A percentile compares a stretch with the other conserved stretches of the same genome.
These are phyloP conservation scores for Epithele typhae DNA, from an alignment of 768 basidiomycete species.

Conservation along the genomic window DNA sequence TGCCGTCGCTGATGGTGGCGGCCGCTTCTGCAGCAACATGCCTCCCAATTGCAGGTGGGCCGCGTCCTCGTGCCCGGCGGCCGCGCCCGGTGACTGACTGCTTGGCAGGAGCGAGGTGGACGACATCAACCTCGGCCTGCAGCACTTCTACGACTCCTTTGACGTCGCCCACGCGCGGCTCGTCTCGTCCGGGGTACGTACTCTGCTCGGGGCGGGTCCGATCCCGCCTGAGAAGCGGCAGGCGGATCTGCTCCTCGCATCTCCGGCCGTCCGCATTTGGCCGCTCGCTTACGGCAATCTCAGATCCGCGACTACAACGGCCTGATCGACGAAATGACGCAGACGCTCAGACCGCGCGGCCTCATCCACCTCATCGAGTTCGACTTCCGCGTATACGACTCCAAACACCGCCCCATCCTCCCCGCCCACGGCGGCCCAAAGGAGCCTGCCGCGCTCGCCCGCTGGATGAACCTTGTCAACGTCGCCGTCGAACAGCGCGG, in stretches of 20 bases:
- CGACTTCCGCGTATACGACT: constrained; percentile 62
- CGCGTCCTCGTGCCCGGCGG: background rate
- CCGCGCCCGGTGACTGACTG: too few relatives aligned
- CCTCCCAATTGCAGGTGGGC: constrained; percentile 65
- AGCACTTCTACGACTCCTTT: constrained; percentile 78
- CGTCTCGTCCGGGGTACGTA: constrained; percentile 66
- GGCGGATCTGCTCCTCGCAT: constrained; percentile 11
- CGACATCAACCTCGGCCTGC: constrained; percentile 79
- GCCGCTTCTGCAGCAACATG: constrained; percentile 45
- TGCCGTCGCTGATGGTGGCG: constrained; percentile 1
- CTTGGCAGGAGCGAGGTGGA: constrained; percentile 68
- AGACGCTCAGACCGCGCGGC: constrained; percentile 66
- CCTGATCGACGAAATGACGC: constrained; percentile 63
- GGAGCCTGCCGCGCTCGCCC: constrained; percentile 49
- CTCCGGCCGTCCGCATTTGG: constrained; percentile 14
- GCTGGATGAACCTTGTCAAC: constrained; percentile 55
- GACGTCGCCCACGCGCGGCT: constrained; percentile 72
- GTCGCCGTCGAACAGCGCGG: constrained; percentile 53
- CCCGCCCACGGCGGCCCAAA: constrained; percentile 32
- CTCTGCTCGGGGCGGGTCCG: constrained; percentile 10
- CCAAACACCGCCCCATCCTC: constrained; percentile 40
- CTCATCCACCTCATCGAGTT: constrained; percentile 65
- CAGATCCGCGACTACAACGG: constrained; percentile 66
- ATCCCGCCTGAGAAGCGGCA: constrained; percentile 1
- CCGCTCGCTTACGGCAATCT: constrained; percentile 15